Evolutionary conservation across 306 rosid genomes (phyloP).

Genomic region (Arachis stenosperma): DNA sequence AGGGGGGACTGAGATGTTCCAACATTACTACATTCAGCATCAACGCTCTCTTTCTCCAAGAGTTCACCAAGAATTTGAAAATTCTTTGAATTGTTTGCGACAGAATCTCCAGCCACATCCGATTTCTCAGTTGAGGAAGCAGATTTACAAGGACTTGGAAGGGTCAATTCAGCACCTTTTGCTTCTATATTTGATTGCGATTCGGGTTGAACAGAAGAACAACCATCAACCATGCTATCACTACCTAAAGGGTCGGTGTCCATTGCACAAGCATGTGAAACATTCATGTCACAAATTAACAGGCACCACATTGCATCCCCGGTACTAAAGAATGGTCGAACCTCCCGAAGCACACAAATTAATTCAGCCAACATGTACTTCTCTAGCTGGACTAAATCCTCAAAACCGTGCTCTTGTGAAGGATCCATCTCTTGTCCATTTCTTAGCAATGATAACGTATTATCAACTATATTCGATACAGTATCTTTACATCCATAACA

Average conservation of each 20-base stretch:
- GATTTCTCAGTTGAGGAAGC: constrained; percentile 48
- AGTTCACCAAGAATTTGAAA: constrained; percentile 48
- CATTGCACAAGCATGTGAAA: constrained; percentile 90
- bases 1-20: constrained; percentile 60
- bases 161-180: constrained; percentile 59
- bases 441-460: constrained; percentile 70
- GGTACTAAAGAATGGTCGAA: constrained; percentile 80
- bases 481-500: constrained; percentile 88
- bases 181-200: constrained; percentile 54
- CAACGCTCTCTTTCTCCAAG: constrained; percentile 53
- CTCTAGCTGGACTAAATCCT: constrained; percentile 80
- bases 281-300: constrained; percentile 83
- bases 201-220: constrained; percentile 50
- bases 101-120: constrained; percentile 44
- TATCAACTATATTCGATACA: constrained; percentile 80
- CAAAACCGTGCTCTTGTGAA: constrained; percentile 74
- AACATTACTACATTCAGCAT: constrained; percentile 45
- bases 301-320: constrained; percentile 99
- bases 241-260: constrained; percentile 56
- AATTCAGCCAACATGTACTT: constrained; percentile 84
- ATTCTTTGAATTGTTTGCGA: constrained; percentile 44
- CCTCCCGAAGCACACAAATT: constrained; percentile 88
- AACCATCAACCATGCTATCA: constrained; percentile 49
- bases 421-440: constrained; percentile 79
- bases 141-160: constrained; percentile 57